Evolutionary conservation across 768 basidiomycete genomes (phyloP), one percentile per base, ranked within the genome.

Genomic region (Chiua virens): DNA sequence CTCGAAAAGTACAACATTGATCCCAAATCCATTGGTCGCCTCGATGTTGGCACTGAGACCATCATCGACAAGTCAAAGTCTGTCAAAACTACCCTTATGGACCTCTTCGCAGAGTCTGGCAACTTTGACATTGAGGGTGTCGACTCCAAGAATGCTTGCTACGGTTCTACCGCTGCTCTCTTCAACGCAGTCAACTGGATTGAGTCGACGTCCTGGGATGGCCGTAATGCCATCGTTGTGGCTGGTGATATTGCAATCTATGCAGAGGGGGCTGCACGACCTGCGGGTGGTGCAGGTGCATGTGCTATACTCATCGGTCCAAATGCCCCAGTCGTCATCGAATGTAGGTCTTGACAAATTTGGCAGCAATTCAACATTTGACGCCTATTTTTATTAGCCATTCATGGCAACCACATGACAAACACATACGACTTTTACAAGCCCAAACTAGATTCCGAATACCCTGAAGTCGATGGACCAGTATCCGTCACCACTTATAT

Each of bases 401-500:
- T 93, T 58, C 97, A 98, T 72, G 96, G 95, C 22, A 92, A 86
- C 45, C 91, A 94, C 77, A 98, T 98, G 89, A 87, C 88, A 55
- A 96, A 99, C 77, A 92, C 87, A 0, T 98, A 96, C 72, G 97
- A 99, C 74, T 98, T 98, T 72, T 99, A 97, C 86, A 99, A 99
- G 78, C 97, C 97, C 42, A 86, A 92, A 61, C 85, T 98, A 20
- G 85, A 87, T 49, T 95, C 92, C 20, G 92, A 95, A 70, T 96
- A 94, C 71, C 97, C 97, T 53, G 89, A 91, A 62, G 96, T 99
- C 43, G 96, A 99, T 66, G 97, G 97, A 3, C 97, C 96, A 6
- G 87, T 96, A 40, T 96, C 97, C 8, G 89, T 97, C 52, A 89
- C 91, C 47, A 92, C 92, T 38, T 99, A 99, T 75, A 86, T 95